phyloP scores from a whole-genome alignment of 768 basidiomycete genomes.

The Podaxis rugospora region DNA sequence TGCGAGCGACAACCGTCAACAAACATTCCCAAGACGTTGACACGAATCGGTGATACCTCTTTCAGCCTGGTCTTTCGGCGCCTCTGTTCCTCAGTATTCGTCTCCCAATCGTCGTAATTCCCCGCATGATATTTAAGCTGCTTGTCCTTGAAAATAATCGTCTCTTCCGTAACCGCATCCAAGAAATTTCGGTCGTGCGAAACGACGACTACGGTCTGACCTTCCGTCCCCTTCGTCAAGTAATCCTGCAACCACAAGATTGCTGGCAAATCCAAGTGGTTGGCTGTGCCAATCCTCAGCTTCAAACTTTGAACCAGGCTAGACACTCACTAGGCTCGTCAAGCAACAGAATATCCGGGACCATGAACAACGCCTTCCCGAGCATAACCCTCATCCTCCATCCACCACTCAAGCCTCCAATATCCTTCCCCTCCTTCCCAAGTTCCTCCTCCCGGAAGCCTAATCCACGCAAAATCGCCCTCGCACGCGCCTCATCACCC shows the following conservation, averaged over 20 bases:
- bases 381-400: constrained; percentile 61
- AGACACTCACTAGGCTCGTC: constrained; percentile 45
- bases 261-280: constrained; percentile 49
- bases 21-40: background rate
- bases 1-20: constrained; percentile 4
- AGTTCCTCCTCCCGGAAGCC: constrained; percentile 45
- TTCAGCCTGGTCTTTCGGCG: constrained; percentile 41
- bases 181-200: constrained; percentile 66
- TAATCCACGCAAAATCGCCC: constrained; percentile 50
- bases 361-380: constrained; percentile 53
- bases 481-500: constrained; percentile 43
- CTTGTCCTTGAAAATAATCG: constrained; percentile 52
- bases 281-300: constrained; percentile 22
- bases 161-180: constrained; percentile 55
- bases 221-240: constrained; percentile 33
- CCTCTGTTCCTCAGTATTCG: constrained; percentile 38
- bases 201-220: constrained; percentile 53
- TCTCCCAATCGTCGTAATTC: constrained; percentile 47
- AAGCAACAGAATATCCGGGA: constrained; percentile 52
- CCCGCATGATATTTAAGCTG: constrained; percentile 54
- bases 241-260: constrained; percentile 52
- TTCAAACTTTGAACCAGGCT: background rate
- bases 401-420: constrained; percentile 53
- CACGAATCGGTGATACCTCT: constrained; percentile 21
- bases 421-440: constrained; percentile 28